Percentiles rank a stretch among this genome's conserved stretches.
Evolutionary conservation across 2,329 filamentous ascomycete genomes (phyloP).

Genomic region (Fusarium beomiforme): DNA sequence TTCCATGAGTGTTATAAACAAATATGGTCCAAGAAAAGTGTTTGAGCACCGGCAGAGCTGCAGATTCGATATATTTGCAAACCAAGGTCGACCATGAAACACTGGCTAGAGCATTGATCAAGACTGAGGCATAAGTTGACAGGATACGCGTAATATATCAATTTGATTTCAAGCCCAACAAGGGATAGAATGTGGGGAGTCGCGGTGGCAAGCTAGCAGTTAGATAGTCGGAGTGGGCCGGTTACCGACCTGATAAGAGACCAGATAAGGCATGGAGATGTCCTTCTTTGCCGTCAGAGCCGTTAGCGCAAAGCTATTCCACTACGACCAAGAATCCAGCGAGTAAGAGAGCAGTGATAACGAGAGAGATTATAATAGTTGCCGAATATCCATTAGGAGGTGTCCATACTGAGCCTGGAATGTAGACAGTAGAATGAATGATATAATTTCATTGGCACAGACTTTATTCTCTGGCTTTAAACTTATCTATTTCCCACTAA

Average conservation of each 20-base stretch:
- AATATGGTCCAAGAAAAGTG: background rate
- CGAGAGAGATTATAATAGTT: background rate
- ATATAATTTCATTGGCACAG: too few relatives aligned
- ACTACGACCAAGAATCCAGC: background rate
- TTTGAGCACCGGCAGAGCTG: too few relatives aligned
- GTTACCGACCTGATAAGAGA: background rate
- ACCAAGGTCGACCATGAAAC: background rate
- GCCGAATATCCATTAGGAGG: background rate
- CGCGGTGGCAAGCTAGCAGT: background rate
- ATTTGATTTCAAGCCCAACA: background rate
- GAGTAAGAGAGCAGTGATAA: background rate
- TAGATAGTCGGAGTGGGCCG: background rate
- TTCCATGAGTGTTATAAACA: accelerated
- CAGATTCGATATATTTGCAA: too few relatives aligned
- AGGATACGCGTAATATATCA: too few relatives aligned
- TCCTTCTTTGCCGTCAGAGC: background rate
- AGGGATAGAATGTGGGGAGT: too few relatives aligned
- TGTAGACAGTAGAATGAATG: too few relatives aligned
- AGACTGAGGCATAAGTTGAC: background rate
- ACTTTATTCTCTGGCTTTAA: too few relatives aligned
- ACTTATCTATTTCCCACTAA: too few relatives aligned
- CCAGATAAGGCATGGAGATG: background rate
- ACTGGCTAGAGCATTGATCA: background rate
- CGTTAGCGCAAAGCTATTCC: background rate
- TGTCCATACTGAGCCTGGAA: too few relatives aligned